phyloP scores from a whole-genome alignment of 768 basidiomycete genomes.

The Suillus sp. region DNA sequence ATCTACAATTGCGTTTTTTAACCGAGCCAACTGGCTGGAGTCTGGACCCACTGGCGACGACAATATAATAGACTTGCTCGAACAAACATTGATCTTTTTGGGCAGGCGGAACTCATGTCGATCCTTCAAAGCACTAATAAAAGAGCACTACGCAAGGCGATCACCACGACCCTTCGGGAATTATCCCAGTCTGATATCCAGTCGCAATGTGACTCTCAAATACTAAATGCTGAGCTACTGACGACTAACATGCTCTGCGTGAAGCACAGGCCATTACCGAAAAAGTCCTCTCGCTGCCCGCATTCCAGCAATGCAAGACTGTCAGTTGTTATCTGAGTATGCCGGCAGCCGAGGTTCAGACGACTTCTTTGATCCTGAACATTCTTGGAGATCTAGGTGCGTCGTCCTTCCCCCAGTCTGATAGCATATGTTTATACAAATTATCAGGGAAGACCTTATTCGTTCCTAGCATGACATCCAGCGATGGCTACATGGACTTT shows the following conservation, averaged over 20 bases:
- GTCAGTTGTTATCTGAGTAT: slow-evolving; percentile 82
- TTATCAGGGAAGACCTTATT: slow-evolving; percentile 62
- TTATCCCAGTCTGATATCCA: slow-evolving; percentile 49
- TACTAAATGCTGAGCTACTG: slow-evolving; percentile 8
- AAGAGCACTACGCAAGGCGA: slow-evolving; percentile 51
- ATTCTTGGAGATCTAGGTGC: slow-evolving; percentile 57
- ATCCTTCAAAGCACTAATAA: slow-evolving; percentile 48
- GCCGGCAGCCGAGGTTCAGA: slow-evolving; percentile 72
- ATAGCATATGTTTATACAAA: background rate
- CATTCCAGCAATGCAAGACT: slow-evolving; percentile 49
- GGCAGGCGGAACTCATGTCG: slow-evolving; percentile 24
- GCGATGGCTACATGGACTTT: slow-evolving; percentile 60
- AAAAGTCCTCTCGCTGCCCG: slow-evolving; percentile 50
- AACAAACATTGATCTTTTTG: slow-evolving; percentile 1
- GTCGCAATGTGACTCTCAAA: slow-evolving; percentile 54
- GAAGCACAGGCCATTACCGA: slow-evolving; percentile 41
- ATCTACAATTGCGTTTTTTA: slow-evolving; percentile 8
- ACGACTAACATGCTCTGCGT: slow-evolving; percentile 5
- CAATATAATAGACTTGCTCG: background rate
- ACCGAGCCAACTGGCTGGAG: slow-evolving; percentile 21
- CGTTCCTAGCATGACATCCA: slow-evolving; percentile 63
- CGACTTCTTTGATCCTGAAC: slow-evolving; percentile 48
- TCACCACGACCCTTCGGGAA: slow-evolving; percentile 46
- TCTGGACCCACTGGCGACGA: slow-evolving; percentile 9
- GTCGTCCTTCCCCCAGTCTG: slow-evolving; percentile 17